These are phyloP conservation scores for Anisodus acutangulus DNA, from an alignment of 257 asterid genomes.

Conservation along the genomic window DNA sequence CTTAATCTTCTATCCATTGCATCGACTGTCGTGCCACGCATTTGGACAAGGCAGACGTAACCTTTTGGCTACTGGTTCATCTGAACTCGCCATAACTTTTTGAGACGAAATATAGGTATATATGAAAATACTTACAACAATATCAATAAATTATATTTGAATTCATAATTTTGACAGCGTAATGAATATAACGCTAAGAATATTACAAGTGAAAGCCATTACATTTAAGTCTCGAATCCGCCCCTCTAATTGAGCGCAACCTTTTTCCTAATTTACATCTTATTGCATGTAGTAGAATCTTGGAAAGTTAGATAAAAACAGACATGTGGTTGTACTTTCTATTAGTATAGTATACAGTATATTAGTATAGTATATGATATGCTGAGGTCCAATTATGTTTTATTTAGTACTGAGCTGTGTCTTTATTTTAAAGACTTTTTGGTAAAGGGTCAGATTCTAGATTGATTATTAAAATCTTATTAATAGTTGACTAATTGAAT, in stretches of 20 bases:
- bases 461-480: slow-evolving; percentile 31
- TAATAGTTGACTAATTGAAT: slow-evolving; percentile 53
- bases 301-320: slow-evolving; percentile 32
- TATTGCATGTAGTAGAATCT: slow-evolving; percentile 14
- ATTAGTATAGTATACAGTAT: slow-evolving; percentile 8
- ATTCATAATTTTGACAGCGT: neutral
- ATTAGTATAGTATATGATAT: slow-evolving; percentile 32
- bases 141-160: neutral
- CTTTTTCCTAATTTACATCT: neutral
- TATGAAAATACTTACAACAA: neutral
- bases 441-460: slow-evolving; percentile 48
- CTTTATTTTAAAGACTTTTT: slow-evolving; percentile 50
- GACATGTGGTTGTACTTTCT: slow-evolving; percentile 25
- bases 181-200: neutral
- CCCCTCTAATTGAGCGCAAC: neutral
- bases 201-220: neutral
- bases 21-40: no score
- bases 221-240: neutral
- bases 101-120: no score
- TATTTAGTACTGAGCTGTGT: slow-evolving; percentile 40
- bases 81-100: no score
- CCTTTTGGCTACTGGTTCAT: no score
- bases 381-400: slow-evolving; percentile 41
- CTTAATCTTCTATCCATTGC: neutral
- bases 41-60: no score